These are phyloP conservation scores for Nicotiana otophora DNA, from an alignment of 257 asterid genomes.

Conservation along the genomic window DNA sequence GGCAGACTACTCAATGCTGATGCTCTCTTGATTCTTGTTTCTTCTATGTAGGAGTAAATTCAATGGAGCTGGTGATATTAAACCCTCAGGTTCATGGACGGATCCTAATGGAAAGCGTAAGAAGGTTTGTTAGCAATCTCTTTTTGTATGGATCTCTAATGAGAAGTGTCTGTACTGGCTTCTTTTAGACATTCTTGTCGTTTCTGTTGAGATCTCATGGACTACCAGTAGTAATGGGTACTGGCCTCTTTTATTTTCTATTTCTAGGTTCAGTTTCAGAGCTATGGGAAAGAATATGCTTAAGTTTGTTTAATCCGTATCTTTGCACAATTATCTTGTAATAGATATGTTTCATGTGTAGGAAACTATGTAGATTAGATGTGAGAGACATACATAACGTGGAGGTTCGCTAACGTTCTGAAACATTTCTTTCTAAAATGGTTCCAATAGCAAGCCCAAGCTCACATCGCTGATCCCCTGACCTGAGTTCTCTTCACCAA, in stretches of 20 bases:
- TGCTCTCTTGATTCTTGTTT: slow-evolving; percentile 25
- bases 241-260: not conserved
- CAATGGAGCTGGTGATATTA: slow-evolving; percentile 31
- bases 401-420: not conserved
- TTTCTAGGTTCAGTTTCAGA: not conserved
- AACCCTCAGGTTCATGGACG: slow-evolving; percentile 44
- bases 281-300: not conserved
- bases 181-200: not conserved
- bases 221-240: not conserved
- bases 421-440: not conserved
- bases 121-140: slow-evolving; percentile 45
- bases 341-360: not conserved
- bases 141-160: slow-evolving; percentile 1
- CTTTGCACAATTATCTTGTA: not conserved
- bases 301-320: not conserved
- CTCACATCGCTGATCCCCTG: not conserved
- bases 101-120: slow-evolving; percentile 39
- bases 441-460: not conserved
- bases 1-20: slow-evolving; percentile 16
- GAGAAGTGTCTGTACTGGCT: not conserved
- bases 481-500: not conserved
- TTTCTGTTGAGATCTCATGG: not conserved
- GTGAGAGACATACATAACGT: not conserved
- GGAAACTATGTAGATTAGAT: not conserved
- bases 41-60: slow-evolving; percentile 35